phyloP scores from a whole-genome alignment of 2,329 filamentous ascomycete species.

The Curvularia sp. region DNA sequence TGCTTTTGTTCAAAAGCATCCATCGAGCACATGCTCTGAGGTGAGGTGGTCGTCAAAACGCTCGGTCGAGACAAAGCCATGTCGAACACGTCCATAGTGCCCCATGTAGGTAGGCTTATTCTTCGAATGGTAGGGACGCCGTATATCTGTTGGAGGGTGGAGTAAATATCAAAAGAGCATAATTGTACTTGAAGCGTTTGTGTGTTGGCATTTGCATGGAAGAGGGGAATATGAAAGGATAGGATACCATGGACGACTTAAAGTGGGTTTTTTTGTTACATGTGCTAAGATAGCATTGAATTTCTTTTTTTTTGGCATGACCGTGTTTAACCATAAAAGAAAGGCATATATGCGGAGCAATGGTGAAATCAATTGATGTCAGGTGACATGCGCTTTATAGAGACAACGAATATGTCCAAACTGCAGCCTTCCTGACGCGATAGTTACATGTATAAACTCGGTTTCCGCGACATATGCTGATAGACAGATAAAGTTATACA shows the following conservation, averaged over 20 bases:
- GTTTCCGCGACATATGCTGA: not conserved
- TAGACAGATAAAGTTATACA: not conserved
- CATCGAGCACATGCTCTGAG: not conserved
- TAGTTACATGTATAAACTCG: too few species aligned
- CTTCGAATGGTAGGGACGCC: constrained; percentile 1
- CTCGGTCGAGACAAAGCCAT: not conserved
- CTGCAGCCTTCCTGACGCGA: not conserved
- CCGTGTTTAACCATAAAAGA: not conserved
- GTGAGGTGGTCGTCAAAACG: not conserved
- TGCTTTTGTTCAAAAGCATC: constrained; percentile 13
- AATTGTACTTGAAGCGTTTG: constrained; percentile 27
- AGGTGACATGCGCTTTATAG: not conserved
- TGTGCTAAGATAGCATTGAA: constrained; percentile 12
- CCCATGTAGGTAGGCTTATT: constrained; percentile 5
- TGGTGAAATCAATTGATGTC: not conserved
- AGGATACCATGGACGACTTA: constrained; percentile 20
- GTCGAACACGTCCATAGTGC: not conserved
- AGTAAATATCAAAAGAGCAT: constrained; percentile 22
- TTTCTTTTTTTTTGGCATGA: not conserved
- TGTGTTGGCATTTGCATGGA: constrained; percentile 31
- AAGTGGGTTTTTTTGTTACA: constrained; percentile 8
- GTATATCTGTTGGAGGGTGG: constrained; percentile 11
- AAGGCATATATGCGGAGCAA: not conserved
- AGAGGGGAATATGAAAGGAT: constrained; percentile 15
- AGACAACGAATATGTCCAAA: not conserved